These are phyloP conservation scores for Ogataea philodendri DNA, from an alignment of 805 yeast genomes.

Conservation along the genomic window DNA sequence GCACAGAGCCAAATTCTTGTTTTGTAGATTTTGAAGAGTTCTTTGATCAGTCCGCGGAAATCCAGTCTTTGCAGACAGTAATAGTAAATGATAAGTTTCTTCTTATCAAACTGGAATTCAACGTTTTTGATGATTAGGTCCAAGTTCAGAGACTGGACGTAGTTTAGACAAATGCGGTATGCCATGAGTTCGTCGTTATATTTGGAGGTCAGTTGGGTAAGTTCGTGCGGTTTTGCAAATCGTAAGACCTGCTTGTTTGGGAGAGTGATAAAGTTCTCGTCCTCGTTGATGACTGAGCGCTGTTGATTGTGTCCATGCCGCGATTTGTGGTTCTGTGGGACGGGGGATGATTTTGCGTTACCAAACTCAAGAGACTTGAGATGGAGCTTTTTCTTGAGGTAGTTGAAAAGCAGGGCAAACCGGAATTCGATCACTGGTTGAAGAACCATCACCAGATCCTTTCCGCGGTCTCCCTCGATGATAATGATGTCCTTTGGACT, in stretches of 20 bases:
- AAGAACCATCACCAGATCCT: constrained; percentile 70
- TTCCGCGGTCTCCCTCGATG: constrained; percentile 83
- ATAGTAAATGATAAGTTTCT: constrained; percentile 72
- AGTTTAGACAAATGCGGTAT: constrained; percentile 57
- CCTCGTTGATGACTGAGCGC: constrained; percentile 44
- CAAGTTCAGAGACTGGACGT: constrained; percentile 38
- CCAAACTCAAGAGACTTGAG: constrained; percentile 47
- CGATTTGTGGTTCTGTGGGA: constrained; percentile 21
- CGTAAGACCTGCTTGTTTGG: constrained; percentile 78
- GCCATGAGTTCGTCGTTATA: constrained; percentile 73
- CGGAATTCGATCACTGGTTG: constrained; percentile 63
- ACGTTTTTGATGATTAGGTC: constrained; percentile 66
- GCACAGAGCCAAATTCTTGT: constrained; percentile 86
- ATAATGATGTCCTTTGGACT: constrained; percentile 65
- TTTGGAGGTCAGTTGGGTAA: constrained; percentile 58
- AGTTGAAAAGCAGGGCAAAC: constrained; percentile 69
- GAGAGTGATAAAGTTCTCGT: constrained; percentile 61
- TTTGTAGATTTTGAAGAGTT: constrained; percentile 70
- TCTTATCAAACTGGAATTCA: constrained; percentile 80
- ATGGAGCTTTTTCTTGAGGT: constrained; percentile 71
- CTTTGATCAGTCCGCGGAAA: constrained; percentile 69
- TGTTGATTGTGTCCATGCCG: constrained; percentile 20
- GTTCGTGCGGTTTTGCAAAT: constrained; percentile 73
- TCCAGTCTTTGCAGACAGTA: constrained; percentile 65
- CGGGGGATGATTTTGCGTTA: constrained; percentile 24